Conservation (phyloP, 768 basidiomycete species). For the Leccinum olivaceopallidum region DNA sequence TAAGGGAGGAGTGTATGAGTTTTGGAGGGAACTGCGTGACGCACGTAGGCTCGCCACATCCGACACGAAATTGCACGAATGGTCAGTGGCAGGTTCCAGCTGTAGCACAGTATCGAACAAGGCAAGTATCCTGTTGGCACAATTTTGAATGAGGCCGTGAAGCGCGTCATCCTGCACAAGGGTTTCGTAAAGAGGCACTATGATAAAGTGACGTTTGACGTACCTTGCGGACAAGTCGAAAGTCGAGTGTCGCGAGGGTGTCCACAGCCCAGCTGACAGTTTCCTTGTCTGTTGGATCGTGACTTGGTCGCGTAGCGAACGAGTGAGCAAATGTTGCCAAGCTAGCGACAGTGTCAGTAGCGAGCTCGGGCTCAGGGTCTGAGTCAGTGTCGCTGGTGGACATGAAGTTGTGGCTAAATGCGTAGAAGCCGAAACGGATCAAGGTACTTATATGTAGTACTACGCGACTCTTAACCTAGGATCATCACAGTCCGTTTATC, state of each 20-base stretch:
- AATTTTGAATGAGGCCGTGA: constrained; percentile 35
- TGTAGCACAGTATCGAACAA: constrained; percentile 31
- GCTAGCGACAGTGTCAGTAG: constrained; percentile 15
- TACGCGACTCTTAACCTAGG: not conserved
- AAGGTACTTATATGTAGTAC: constrained; percentile 2
- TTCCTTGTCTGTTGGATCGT: not conserved
- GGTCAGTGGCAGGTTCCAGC: not conserved
- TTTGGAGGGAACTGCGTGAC: constrained; percentile 1
- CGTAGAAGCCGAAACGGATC: not conserved
- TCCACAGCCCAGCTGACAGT: constrained; percentile 27
- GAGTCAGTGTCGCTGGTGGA: constrained; percentile 61
- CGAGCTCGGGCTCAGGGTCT: constrained; percentile 43
- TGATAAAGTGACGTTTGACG: not conserved
- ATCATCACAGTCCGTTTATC: constrained; percentile 52
- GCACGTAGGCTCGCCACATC: constrained; percentile 23
- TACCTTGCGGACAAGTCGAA: constrained; percentile 32
- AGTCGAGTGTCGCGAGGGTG: constrained; percentile 30
- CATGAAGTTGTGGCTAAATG: constrained; percentile 21
- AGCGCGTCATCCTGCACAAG: constrained; percentile 33
- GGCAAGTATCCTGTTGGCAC: constrained; percentile 34
- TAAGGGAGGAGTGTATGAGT: constrained; percentile 5
- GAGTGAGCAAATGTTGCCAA: constrained; percentile 21
- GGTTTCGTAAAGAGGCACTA: not conserved
- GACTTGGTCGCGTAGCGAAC: constrained; percentile 13
- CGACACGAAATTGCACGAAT: constrained; percentile 10